phyloP scores from a whole-genome alignment of 192 early-diverging fungal genomes.

The Backusella psychrophila region DNA sequence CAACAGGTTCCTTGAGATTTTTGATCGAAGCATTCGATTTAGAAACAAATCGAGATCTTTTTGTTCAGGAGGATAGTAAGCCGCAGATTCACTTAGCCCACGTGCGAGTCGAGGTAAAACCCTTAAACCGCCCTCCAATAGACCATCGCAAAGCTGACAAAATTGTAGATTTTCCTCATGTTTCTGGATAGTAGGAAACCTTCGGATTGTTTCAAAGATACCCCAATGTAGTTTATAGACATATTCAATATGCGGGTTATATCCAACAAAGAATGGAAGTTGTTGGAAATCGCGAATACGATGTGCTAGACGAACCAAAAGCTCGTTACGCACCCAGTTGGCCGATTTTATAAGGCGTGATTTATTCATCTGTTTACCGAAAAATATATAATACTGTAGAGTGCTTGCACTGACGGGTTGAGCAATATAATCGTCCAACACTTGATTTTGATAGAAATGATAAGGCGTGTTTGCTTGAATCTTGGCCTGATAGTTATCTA shows the following conservation, averaged over 20 bases:
- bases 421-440: slow-evolving; percentile 82
- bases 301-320: slow-evolving; percentile 88
- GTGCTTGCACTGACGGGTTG: slow-evolving; percentile 80
- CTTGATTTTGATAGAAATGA: slow-evolving; percentile 90
- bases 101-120: slow-evolving; percentile 88
- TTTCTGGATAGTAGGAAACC: slow-evolving; percentile 70
- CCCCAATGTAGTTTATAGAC: slow-evolving; percentile 92
- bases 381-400: slow-evolving; percentile 86
- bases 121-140: slow-evolving; percentile 78
- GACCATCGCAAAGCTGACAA: slow-evolving; percentile 68
- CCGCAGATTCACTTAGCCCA: slow-evolving; percentile 80
- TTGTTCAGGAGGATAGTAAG: slow-evolving; percentile 30
- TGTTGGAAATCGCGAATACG: slow-evolving; percentile 92
- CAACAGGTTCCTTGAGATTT: slow-evolving; percentile 86
- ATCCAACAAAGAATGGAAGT: slow-evolving; percentile 84
- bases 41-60: slow-evolving; percentile 85
- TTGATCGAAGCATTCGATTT: slow-evolving; percentile 83
- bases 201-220: slow-evolving; percentile 80
- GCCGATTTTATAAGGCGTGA: slow-evolving; percentile 83
- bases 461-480: slow-evolving; percentile 39
- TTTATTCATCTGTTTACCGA: slow-evolving; percentile 82
- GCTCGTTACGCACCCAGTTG: slow-evolving; percentile 91
- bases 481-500: background rate
- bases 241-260: slow-evolving; percentile 86
- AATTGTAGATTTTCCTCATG: slow-evolving; percentile 81